Evolutionary conservation across 768 basidiomycete species (phyloP).

Genomic region (Boletus pseudo-olivaceus): DNA sequence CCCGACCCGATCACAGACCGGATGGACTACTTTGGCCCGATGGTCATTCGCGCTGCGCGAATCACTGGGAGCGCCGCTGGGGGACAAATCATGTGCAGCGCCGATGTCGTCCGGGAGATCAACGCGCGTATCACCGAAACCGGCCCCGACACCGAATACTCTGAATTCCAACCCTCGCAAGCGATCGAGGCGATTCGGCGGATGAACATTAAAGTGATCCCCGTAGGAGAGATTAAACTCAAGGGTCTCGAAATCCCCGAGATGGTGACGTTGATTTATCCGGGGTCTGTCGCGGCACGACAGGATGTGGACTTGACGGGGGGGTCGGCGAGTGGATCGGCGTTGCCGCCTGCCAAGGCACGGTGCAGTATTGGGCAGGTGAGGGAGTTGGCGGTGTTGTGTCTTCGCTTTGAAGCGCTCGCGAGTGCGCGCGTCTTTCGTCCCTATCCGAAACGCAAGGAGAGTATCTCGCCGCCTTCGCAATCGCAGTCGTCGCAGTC

Average conservation of each 20-base stretch:
- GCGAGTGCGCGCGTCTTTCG: conserved; percentile 60
- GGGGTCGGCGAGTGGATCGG: conserved; percentile 10
- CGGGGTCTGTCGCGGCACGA: conserved; percentile 66
- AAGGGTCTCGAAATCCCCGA: conserved; percentile 95
- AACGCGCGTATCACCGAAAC: conserved; percentile 52
- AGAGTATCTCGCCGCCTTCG: conserved; percentile 18
- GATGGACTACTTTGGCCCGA: conserved; percentile 98
- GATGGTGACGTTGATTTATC: conserved; percentile 80
- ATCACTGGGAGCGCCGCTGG: conserved; percentile 81
- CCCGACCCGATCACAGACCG: conserved; percentile 86
- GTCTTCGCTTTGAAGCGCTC: conserved; percentile 77
- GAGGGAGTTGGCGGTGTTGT: conserved; percentile 65
- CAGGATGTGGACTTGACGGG: conserved; percentile 48
- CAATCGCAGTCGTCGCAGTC: conserved; percentile 8
- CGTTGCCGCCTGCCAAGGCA: conserved; percentile 36
- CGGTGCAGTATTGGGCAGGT: conserved; percentile 74
- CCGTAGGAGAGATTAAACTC: conserved; percentile 87
- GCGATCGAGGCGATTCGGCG: conserved; percentile 74
- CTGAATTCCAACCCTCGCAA: conserved; percentile 50
- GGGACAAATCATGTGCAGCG: conserved; percentile 91
- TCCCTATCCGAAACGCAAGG: conserved; percentile 35
- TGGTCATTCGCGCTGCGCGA: conserved; percentile 91
- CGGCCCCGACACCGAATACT: conserved; percentile 58
- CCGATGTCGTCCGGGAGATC: conserved; percentile 83
- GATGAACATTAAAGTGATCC: conserved; percentile 64